Evolutionary conservation across 2,329 filamentous ascomycete species (phyloP).

Genomic region (Aspergillus sp.): DNA sequence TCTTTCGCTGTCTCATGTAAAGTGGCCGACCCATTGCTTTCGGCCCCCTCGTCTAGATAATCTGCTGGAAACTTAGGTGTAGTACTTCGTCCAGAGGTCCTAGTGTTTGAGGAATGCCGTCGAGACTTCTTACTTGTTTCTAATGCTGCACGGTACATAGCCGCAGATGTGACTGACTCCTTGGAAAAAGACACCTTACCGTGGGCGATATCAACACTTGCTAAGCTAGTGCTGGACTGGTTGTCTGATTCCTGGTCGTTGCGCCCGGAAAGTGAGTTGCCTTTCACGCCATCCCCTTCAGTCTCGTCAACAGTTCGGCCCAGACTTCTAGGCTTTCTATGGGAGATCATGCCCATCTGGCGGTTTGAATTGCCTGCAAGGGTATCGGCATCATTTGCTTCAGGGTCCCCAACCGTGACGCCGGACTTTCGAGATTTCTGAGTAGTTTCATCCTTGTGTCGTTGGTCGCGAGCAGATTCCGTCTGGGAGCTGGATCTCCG

Average conservation of each 20-base stretch:
- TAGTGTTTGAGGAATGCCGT: conserved; percentile 40
- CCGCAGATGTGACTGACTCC: neutral
- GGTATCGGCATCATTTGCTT: conserved; percentile 23
- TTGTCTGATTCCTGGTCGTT: neutral
- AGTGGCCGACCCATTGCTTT: conserved; percentile 1
- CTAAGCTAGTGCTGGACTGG: neutral
- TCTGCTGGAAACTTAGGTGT: conserved; percentile 7
- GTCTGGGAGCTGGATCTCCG: conserved; percentile 54
- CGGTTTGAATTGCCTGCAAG: conserved; percentile 21
- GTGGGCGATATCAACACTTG: neutral
- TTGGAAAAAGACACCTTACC: neutral
- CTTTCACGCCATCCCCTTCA: neutral
- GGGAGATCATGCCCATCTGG: conserved; percentile 32
- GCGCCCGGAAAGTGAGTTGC: neutral
- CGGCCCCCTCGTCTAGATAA: neutral
- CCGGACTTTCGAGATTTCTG: conserved; percentile 20
- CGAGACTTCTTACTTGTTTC: conserved; percentile 29
- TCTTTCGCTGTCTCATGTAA: neutral
- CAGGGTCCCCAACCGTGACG: conserved; percentile 25
- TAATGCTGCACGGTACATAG: conserved; percentile 12
- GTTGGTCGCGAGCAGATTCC: conserved; percentile 37
- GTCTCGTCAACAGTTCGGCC: neutral
- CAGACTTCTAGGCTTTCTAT: conserved; percentile 37
- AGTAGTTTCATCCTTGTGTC: neutral
- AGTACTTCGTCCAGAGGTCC: conserved; percentile 14